Evolutionary conservation across 495 filamentous ascomycete species (phyloP).

Genomic region (Penicillium steckii): DNA sequence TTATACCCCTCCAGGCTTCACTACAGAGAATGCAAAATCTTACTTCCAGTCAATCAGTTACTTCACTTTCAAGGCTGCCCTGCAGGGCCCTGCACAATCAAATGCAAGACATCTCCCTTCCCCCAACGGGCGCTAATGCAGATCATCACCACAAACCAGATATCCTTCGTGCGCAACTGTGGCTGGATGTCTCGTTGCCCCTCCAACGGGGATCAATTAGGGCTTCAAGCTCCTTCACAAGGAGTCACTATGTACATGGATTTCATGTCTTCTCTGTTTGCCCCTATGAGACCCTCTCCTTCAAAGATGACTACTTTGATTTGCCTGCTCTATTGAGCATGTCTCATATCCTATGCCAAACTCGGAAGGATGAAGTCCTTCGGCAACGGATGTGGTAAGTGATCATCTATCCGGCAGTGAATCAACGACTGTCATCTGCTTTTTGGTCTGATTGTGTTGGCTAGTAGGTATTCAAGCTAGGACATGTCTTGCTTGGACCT

Average conservation of each 20-base stretch:
- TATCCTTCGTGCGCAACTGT: slow-evolving; percentile 13
- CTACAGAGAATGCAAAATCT: too few species aligned
- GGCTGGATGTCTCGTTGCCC: slow-evolving; percentile 18
- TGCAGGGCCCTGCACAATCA: slow-evolving; percentile 7
- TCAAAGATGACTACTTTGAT: not conserved
- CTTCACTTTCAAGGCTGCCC: not conserved
- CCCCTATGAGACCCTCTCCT: slow-evolving; percentile 1
- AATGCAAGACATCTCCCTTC: slow-evolving; percentile 25
- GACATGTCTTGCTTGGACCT: too few species aligned
- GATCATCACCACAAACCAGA: slow-evolving; percentile 9
- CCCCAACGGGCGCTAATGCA: slow-evolving; percentile 14
- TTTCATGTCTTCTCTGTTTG: not conserved
- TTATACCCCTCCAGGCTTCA: too few species aligned
- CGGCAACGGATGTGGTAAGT: not conserved
- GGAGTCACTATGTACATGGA: not conserved
- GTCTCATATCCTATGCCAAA: not conserved
- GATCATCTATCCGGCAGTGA: not conserved
- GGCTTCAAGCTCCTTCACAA: slow-evolving; percentile 12
- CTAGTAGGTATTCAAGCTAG: too few species aligned
- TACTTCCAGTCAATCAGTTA: too few species aligned
- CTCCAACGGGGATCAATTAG: slow-evolving; percentile 13
- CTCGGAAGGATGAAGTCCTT: not conserved
- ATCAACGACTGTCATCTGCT: not conserved
- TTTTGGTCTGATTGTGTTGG: too few species aligned
- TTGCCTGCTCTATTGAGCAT: not conserved